Percentiles rank a stretch among this genome's conserved stretches.
Conservation (phyloP, 306 rosid genomes). For the Corylus avellana region DNA sequence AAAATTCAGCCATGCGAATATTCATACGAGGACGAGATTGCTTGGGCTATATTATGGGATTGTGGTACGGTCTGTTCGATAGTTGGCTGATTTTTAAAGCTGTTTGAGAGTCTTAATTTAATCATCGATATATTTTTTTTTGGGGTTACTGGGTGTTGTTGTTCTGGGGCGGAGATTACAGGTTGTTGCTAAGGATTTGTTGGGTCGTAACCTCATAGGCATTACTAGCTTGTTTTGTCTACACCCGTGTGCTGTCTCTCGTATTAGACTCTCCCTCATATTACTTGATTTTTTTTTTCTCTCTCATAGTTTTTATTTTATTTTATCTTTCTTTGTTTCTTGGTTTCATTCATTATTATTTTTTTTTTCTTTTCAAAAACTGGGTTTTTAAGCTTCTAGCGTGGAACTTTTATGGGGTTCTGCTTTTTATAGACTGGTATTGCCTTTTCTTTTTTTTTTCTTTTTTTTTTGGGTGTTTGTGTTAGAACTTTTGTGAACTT, state of each 20-base stretch:
- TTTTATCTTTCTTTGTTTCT: constrained; percentile 2
- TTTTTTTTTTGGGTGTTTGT: constrained; percentile 17
- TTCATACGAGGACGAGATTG: constrained; percentile 5
- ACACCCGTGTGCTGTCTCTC: constrained; percentile 27
- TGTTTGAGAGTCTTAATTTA: not conserved
- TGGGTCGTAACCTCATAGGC: not conserved
- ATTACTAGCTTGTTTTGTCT: constrained; percentile 30
- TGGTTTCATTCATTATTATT: not conserved
- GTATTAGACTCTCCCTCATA: not conserved
- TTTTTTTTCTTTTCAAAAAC: constrained; percentile 19
- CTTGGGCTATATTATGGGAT: constrained; percentile 26
- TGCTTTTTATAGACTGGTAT: constrained; percentile 2
- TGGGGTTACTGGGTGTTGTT: constrained; percentile 24
- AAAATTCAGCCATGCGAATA: constrained; percentile 23
- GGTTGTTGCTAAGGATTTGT: constrained; percentile 17
- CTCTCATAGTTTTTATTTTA: not conserved
- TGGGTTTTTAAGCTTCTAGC: constrained; percentile 31
- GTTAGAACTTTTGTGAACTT: constrained; percentile 28
- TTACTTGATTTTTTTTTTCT: constrained; percentile 12
- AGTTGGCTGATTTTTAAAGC: constrained; percentile 24
- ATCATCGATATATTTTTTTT: constrained; percentile 13
- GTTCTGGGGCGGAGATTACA: constrained; percentile 33
- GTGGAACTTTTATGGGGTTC: constrained; percentile 27
- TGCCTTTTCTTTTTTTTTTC: not conserved
- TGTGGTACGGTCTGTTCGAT: constrained; percentile 21